Evolutionary conservation across 2,329 filamentous ascomycete species (phyloP).

Genomic region (Penicillium paneum): DNA sequence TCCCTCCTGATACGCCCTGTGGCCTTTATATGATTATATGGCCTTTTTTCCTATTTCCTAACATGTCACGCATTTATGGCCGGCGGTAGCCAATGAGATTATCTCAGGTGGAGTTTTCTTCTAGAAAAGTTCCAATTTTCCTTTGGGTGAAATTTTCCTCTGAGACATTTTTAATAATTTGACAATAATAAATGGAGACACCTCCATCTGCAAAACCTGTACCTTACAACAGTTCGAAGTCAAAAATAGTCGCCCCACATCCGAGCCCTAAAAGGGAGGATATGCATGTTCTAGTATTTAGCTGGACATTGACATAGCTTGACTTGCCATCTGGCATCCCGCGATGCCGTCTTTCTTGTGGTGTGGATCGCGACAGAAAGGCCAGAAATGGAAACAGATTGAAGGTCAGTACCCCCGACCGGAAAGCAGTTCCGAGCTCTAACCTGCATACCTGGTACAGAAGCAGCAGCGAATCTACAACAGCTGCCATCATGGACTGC

Average conservation of each 20-base stretch:
- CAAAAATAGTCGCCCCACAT: not conserved
- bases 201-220: not conserved
- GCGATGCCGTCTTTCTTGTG: not conserved
- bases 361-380: conserved; percentile 5
- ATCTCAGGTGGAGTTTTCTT: not conserved
- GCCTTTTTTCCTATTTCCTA: not conserved
- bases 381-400: conserved; percentile 1
- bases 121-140: not conserved
- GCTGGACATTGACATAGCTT: not conserved
- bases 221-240: not conserved
- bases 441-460: conserved; percentile 1
- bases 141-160: not conserved
- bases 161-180: not conserved
- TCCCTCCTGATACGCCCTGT: not conserved
- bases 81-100: not conserved
- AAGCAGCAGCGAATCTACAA: conserved; percentile 24
- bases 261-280: not conserved
- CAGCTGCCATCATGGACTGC: conserved; percentile 32
- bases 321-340: not conserved
- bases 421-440: not conserved
- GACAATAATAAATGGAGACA: not conserved
- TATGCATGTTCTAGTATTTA: not conserved
- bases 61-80: not conserved
- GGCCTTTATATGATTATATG: not conserved
- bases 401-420: not conserved